phyloP scores from a whole-genome alignment of 2,329 filamentous ascomycete genomes.

The Xylaria sp. region DNA sequence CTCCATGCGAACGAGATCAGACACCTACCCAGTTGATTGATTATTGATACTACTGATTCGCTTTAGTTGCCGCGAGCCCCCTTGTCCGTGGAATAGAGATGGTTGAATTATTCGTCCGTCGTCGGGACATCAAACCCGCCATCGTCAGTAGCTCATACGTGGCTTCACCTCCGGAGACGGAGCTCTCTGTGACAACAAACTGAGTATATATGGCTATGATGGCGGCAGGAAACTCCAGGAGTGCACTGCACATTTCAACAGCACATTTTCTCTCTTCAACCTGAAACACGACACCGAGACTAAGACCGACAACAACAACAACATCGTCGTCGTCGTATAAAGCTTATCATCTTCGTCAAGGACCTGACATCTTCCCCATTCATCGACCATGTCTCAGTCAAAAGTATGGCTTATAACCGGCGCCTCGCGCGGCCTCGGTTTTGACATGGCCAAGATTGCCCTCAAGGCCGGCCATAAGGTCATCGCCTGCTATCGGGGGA shows the following conservation, averaged over 20 bases:
- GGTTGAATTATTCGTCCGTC: slow-evolving; percentile 27
- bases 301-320: not conserved
- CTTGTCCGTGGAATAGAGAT: not conserved
- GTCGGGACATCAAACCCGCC: slow-evolving; percentile 15
- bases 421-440: slow-evolving; percentile 44
- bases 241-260: slow-evolving; percentile 2
- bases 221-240: not conserved
- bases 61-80: not conserved
- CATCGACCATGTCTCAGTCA: slow-evolving; percentile 38
- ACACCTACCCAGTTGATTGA: not conserved
- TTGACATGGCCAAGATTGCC: slow-evolving; percentile 42
- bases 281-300: not conserved
- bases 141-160: not conserved
- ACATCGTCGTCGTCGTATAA: not conserved
- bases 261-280: not conserved
- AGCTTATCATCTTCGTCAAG: not conserved
- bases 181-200: not conserved
- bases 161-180: not conserved
- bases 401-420: slow-evolving; percentile 47
- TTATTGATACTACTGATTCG: not conserved
- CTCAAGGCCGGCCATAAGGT: slow-evolving; percentile 44
- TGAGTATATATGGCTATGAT: slow-evolving; percentile 2
- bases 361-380: too few species aligned
- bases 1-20: not conserved
- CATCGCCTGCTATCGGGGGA: slow-evolving; percentile 43